Percentiles rank a stretch among this genome's conserved stretches.
phyloP scores from a whole-genome alignment of 768 basidiomycete genomes.

The Pleurotus tuoliensis region DNA sequence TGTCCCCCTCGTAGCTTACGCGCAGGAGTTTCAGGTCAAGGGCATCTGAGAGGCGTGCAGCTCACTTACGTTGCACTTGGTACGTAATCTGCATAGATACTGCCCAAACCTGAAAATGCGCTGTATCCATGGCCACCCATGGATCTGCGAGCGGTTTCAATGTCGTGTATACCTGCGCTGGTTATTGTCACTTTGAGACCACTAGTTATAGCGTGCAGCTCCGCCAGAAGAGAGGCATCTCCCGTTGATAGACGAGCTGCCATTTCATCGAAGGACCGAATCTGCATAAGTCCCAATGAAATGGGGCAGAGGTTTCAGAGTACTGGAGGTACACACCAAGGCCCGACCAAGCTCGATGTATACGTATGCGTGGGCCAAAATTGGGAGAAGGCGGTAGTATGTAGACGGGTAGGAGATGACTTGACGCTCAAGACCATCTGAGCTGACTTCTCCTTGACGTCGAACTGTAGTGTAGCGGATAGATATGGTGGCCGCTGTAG shows the following conservation, averaged over 20 bases:
- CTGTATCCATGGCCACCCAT: conserved; percentile 82
- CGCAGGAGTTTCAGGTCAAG: not conserved
- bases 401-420: conserved; percentile 71
- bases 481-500: conserved; percentile 52
- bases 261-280: conserved; percentile 46
- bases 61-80: conserved; percentile 57
- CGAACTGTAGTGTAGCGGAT: conserved; percentile 73
- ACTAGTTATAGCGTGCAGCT: conserved; percentile 68
- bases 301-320: not conserved
- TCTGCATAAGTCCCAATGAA: conserved; percentile 26
- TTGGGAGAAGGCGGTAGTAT: conserved; percentile 68
- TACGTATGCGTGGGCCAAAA: conserved; percentile 65
- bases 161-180: conserved; percentile 46
- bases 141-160: conserved; percentile 63
- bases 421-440: conserved; percentile 57
- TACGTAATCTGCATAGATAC: conserved; percentile 60
- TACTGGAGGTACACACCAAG: conserved; percentile 36
- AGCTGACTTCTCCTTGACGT: conserved; percentile 54
- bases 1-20: conserved; percentile 71
- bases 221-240: conserved; percentile 60
- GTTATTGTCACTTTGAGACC: conserved; percentile 64
- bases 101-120: conserved; percentile 61
- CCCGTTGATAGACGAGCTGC: conserved; percentile 45
- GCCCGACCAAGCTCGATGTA: conserved; percentile 61
- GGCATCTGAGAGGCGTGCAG: too few relatives aligned